Evolutionary conservation across 805 yeast genomes (phyloP), one percentile per base, ranked within the genome.

Genomic region (Dipodascus albidus): DNA sequence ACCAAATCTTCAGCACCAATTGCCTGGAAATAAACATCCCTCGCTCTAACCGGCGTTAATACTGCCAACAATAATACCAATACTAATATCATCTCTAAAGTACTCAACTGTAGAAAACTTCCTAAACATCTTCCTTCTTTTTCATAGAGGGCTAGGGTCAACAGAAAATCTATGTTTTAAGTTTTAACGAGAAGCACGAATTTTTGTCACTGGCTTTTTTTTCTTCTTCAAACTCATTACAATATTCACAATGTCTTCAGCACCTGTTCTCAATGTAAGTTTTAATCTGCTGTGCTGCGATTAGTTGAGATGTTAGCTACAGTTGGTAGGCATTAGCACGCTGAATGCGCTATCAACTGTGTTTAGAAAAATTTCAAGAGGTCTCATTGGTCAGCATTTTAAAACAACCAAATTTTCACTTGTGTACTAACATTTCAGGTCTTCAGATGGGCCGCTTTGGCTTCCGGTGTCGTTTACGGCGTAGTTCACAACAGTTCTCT

Each of bases 361-460:
- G 23, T 23, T 35, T 14, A 17, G 23, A 20, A 50, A 52, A 23
- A 27, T 47, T 48, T 48, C n/a, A 19, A 50, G 15, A 8, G 23
- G 38, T n/a, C 8, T 22, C n/a, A 33, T 23, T 6, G 50, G 47
- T 19, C 3, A 31, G 23, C 14, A 19, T 15, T 14, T 48, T 23
- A 50, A 47, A 50, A 8, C 24, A 48, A 47, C 22, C 27, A 42
- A 21, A 11, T 19, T 38, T 38, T 38, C 44, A 51, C 15, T 50
- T 23, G 4, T 11, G 38, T 52, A 20, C 47, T 8, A 2, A 14
- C n/a, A 38, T 56, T 54, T 54, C 57, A 85, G 85, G 89, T 90
- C 66, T 80, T 90, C 67, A 87, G 98, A 83, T 91, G 93, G 83
- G 76, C 95, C 61, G 84, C 95, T 53, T 79, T 91, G 61, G 91